phyloP scores from a whole-genome alignment of 345 rosid genomes.

The Eucalyptus marginata region DNA sequence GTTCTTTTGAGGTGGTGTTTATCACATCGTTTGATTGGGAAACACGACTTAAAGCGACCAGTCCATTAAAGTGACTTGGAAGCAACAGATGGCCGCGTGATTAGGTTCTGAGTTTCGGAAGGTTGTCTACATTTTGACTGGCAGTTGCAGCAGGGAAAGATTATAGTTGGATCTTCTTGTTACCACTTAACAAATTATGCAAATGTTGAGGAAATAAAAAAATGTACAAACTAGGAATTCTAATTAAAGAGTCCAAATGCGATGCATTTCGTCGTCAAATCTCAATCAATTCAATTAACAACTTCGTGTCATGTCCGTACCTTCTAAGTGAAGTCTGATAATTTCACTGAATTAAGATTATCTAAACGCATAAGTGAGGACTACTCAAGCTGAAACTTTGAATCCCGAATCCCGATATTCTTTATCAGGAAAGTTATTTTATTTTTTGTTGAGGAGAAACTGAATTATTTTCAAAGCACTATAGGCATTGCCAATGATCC shows the following conservation, averaged over 20 bases:
- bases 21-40: background rate
- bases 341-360: background rate
- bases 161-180: background rate
- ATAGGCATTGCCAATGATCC: background rate
- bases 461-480: background rate
- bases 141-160: background rate
- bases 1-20: background rate
- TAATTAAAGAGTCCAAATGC: background rate
- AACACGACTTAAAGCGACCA: background rate
- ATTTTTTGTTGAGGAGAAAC: background rate
- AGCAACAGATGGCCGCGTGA: background rate
- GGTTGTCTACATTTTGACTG: background rate
- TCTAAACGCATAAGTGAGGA: background rate
- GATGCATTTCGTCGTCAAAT: background rate
- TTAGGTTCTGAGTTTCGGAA: background rate
- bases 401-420: background rate
- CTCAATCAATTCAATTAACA: background rate
- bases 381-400: background rate
- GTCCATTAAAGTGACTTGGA: background rate
- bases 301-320: background rate
- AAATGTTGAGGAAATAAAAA: background rate
- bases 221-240: background rate
- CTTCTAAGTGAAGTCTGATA: background rate
- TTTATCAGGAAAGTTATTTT: background rate
- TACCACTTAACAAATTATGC: background rate